Conservation (phyloP, 768 basidiomycete species). For the Lyophyllum atratum region DNA sequence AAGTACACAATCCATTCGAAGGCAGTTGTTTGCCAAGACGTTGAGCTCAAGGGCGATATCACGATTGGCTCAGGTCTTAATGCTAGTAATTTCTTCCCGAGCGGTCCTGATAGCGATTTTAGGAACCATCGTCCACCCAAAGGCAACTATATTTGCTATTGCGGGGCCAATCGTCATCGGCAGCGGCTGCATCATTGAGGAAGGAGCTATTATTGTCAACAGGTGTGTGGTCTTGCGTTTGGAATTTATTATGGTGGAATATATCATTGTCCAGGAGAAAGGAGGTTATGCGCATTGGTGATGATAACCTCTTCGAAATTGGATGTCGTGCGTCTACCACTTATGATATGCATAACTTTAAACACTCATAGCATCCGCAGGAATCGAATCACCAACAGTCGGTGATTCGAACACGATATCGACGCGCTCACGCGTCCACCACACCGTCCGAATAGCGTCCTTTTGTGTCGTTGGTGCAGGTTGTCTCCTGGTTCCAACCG, state of each 20-base stretch:
- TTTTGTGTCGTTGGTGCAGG: slow-evolving; percentile 84
- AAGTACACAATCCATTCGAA: slow-evolving; percentile 90
- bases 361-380: slow-evolving; percentile 38
- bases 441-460: slow-evolving; percentile 76
- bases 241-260: neutral
- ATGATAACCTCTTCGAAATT: slow-evolving; percentile 93
- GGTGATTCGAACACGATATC: slow-evolving; percentile 88
- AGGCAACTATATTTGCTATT: slow-evolving; percentile 90
- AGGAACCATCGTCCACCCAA: slow-evolving; percentile 91
- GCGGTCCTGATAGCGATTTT: slow-evolving; percentile 1
- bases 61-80: slow-evolving; percentile 80
- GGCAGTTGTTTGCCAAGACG: slow-evolving; percentile 90
- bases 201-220: slow-evolving; percentile 88
- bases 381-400: slow-evolving; percentile 83
- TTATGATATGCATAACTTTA: neutral
- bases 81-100: neutral
- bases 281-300: slow-evolving; percentile 90
- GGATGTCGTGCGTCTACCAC: slow-evolving; percentile 71
- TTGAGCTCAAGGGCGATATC: slow-evolving; percentile 92
- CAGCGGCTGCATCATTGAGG: slow-evolving; percentile 87
- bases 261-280: slow-evolving; percentile 47
- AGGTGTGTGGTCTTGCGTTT: slow-evolving; percentile 42
- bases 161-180: slow-evolving; percentile 92
- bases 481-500: slow-evolving; percentile 76
- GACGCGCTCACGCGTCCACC: slow-evolving; percentile 80